A percentile compares a stretch with the other conserved stretches of the same genome.
Conservation (phyloP, 2,329 filamentous ascomycete species). For the Teratosphaeria zuluensis region DNA sequence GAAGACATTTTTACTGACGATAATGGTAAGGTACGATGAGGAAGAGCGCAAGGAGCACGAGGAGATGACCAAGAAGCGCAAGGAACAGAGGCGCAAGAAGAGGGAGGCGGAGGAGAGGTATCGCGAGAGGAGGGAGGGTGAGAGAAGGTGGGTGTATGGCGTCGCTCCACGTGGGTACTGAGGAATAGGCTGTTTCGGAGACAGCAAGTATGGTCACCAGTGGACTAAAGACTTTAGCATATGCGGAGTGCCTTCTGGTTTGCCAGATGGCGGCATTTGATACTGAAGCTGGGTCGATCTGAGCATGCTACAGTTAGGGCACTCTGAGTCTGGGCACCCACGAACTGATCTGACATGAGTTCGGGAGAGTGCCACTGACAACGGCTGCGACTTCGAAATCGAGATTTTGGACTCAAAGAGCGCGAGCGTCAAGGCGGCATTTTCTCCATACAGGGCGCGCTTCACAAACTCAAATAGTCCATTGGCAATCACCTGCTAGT, state of each 20-base stretch:
- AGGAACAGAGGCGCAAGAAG: slow-evolving; percentile 1
- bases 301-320: neutral
- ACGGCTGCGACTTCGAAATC: neutral
- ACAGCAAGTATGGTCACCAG: neutral
- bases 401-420: neutral
- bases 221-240: neutral
- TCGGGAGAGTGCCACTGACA: neutral
- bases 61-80: slow-evolving; percentile 1
- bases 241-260: neutral
- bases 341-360: neutral
- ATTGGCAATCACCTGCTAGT: neutral
- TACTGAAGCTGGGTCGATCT: neutral
- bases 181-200: neutral
- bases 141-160: slow-evolving; percentile 7
- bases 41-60: slow-evolving; percentile 5
- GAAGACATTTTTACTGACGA: neutral
- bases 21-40: neutral
- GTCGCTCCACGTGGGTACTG: neutral
- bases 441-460: neutral
- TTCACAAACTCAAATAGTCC: neutral
- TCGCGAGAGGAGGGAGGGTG: neutral
- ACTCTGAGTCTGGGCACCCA: neutral
- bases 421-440: too few relatives aligned
- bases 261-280: neutral
- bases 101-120: slow-evolving; percentile 4